Evolutionary conservation across 2,329 filamentous ascomycete genomes (phyloP).

Genomic region (Blastomyces parvus): DNA sequence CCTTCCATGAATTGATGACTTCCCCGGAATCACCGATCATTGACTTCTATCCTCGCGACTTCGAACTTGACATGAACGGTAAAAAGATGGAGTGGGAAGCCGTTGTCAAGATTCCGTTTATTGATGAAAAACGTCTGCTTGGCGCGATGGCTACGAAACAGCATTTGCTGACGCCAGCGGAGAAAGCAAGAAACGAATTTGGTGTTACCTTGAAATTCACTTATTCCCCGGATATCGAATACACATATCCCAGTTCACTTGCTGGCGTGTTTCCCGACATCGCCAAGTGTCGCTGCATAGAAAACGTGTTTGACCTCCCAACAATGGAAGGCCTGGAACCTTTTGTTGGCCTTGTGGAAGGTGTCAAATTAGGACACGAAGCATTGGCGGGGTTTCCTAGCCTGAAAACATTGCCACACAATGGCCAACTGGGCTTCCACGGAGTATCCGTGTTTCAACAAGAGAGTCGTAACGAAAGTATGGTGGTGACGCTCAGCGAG

Average conservation of each 20-base stretch:
- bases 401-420: constrained; percentile 74
- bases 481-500: constrained; percentile 76
- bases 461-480: constrained; percentile 92
- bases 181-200: constrained; percentile 78
- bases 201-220: constrained; percentile 90
- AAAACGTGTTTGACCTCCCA: constrained; percentile 93
- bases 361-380: constrained; percentile 67
- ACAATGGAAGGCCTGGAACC: constrained; percentile 83
- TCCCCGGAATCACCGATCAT: constrained; percentile 83
- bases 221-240: constrained; percentile 67
- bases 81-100: constrained; percentile 99
- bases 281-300: constrained; percentile 75
- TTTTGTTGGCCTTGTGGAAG: constrained; percentile 71
- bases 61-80: constrained; percentile 97
- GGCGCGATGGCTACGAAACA: constrained; percentile 81
- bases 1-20: constrained; percentile 91
- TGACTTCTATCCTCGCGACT: constrained; percentile 95
- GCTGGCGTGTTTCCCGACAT: constrained; percentile 86
- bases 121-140: constrained; percentile 80
- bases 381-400: constrained; percentile 93
- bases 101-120: constrained; percentile 97
- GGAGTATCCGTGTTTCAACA: constrained; percentile 92
- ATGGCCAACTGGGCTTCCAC: constrained; percentile 71
- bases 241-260: constrained; percentile 76
- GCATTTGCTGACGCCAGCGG: constrained; percentile 61